phyloP scores from a whole-genome alignment of 1,284 basidiomycete species.

The Pseudozyma sp. region DNA sequence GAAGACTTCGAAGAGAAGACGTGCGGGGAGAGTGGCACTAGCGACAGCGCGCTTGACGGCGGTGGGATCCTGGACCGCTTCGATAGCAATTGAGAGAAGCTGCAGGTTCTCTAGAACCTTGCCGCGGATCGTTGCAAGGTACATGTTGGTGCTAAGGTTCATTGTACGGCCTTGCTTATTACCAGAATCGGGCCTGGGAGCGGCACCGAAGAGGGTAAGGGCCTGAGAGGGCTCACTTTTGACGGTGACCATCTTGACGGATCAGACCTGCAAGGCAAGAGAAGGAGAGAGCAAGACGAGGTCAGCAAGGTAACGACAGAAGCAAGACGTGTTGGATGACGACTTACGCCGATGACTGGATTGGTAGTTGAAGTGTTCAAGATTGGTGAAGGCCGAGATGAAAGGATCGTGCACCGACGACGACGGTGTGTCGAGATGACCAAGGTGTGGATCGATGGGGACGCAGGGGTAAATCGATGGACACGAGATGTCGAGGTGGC shows the following conservation, averaged over 20 bases:
- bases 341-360: too few species aligned
- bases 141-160: constrained; percentile 35
- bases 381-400: too few species aligned
- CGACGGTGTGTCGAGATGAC: too few species aligned
- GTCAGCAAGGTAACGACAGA: not conserved
- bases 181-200: constrained; percentile 45
- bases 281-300: too few species aligned
- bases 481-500: too few species aligned
- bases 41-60: not conserved
- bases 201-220: constrained; percentile 33
- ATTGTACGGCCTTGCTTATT: constrained; percentile 43
- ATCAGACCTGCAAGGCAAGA: not conserved
- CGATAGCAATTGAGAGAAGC: constrained; percentile 49
- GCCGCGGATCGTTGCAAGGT: constrained; percentile 5
- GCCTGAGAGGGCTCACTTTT: constrained; percentile 9
- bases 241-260: constrained; percentile 15
- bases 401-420: too few species aligned
- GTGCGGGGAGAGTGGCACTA: constrained; percentile 19
- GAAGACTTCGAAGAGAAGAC: constrained; percentile 24
- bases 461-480: too few species aligned
- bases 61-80: constrained; percentile 21
- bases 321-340: too few species aligned
- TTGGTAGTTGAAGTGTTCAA: not conserved
- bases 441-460: too few species aligned
- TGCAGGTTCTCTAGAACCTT: constrained; percentile 11